Evolutionary conservation across 2,329 filamentous ascomycete species (phyloP).

Genomic region (Alternaria atra): DNA sequence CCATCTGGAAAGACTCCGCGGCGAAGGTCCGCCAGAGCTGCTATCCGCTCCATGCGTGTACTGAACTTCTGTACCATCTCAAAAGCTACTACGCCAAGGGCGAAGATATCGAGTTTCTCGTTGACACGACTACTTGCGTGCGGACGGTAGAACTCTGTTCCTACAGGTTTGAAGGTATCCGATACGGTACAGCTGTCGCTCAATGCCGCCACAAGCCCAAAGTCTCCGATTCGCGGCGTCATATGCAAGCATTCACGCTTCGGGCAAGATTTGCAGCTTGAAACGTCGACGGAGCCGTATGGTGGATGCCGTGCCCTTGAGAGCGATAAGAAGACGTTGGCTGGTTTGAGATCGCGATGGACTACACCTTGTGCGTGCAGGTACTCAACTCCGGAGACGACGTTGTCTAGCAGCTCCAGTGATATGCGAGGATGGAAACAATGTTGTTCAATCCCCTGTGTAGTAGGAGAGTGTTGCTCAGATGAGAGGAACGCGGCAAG

Average conservation of each 20-base stretch:
- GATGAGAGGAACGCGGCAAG: constrained; percentile 65
- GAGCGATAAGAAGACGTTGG: constrained; percentile 71
- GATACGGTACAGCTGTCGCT: constrained; percentile 46
- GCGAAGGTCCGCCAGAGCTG: constrained; percentile 48
- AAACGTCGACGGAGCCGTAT: constrained; percentile 58
- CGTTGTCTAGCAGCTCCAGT: constrained; percentile 64
- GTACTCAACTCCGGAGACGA: constrained; percentile 71
- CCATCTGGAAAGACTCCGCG: constrained; percentile 40
- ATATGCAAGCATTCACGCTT: constrained; percentile 53
- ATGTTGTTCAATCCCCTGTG: constrained; percentile 55
- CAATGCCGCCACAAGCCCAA: constrained; percentile 69
- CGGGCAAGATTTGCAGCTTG: constrained; percentile 58
- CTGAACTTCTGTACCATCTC: constrained; percentile 67
- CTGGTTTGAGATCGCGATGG: constrained; percentile 74
- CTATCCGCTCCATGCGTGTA: constrained; percentile 51
- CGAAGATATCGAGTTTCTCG: constrained; percentile 68
- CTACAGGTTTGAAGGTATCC: constrained; percentile 57
- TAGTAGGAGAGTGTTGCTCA: constrained; percentile 19
- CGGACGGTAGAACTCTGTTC: constrained; percentile 70
- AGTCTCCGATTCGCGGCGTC: constrained; percentile 72
- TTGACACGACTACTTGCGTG: constrained; percentile 44
- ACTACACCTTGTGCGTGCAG: constrained; percentile 68
- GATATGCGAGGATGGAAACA: constrained; percentile 70
- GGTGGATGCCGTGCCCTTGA: constrained; percentile 46
- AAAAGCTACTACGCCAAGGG: constrained; percentile 69